These are phyloP conservation scores for Pleurotus tuoliensis DNA, from an alignment of 768 basidiomycete species.

Conservation along the genomic window DNA sequence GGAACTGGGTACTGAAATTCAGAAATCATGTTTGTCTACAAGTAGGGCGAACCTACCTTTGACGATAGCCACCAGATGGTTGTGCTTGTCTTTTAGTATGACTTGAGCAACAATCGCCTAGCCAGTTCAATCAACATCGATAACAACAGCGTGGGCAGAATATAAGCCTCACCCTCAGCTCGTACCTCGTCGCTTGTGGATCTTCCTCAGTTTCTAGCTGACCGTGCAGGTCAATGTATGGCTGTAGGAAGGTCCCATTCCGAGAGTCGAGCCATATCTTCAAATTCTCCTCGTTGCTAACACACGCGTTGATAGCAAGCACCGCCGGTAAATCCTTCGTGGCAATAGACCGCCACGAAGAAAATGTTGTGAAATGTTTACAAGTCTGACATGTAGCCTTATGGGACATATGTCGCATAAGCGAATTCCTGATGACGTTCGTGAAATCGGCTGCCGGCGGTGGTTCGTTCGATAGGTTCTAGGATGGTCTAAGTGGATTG, in stretches of 20 bases:
- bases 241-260: conserved; percentile 54
- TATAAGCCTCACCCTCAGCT: conserved; percentile 56
- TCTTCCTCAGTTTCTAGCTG: conserved; percentile 60
- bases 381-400: conserved; percentile 86
- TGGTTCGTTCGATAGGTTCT: conserved; percentile 35
- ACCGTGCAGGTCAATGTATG: conserved; percentile 53
- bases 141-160: neutral
- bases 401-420: conserved; percentile 78
- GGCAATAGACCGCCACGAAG: conserved; percentile 62
- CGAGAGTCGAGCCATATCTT: conserved; percentile 73
- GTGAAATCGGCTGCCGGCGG: conserved; percentile 49
- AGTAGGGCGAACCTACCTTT: conserved; percentile 51
- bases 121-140: neutral
- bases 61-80: conserved; percentile 86
- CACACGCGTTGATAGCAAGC: conserved; percentile 81
- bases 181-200: conserved; percentile 54
- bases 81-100: conserved; percentile 60
- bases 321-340: conserved; percentile 74
- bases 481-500: conserved; percentile 1
- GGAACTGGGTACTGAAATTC: conserved; percentile 48
- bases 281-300: conserved; percentile 70
- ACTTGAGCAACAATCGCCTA: conserved; percentile 85
- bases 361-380: conserved; percentile 71
- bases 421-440: conserved; percentile 66
- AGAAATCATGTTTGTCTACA: neutral